These are phyloP conservation scores for Solanum etuberosum DNA, from an alignment of 257 asterid genomes.

Conservation along the genomic window DNA sequence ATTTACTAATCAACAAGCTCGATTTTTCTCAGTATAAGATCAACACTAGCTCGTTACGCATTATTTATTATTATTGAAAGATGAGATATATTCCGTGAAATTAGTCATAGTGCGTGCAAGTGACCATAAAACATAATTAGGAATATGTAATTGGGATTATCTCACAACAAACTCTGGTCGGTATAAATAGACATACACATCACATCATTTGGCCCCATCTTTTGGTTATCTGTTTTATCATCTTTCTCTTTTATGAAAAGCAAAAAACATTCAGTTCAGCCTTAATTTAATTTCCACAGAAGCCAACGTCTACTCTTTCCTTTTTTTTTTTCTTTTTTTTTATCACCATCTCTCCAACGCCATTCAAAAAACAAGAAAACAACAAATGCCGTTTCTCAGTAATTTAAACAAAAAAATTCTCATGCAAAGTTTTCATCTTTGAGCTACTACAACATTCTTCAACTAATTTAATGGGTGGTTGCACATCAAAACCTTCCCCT, in stretches of 20 bases:
- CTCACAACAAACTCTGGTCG: neutral
- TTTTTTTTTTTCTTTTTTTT: neutral
- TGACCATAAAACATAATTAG: no score
- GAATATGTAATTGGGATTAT: neutral
- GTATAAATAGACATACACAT: neutral
- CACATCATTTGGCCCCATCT: neutral
- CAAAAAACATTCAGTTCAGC: neutral
- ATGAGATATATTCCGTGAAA: no score
- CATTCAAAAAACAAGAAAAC: neutral
- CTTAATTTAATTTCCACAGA: neutral
- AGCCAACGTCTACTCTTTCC: slow-evolving; percentile 7
- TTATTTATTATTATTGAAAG: no score
- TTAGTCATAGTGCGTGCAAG: no score
- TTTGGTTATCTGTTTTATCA: neutral
- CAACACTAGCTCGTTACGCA: neutral
- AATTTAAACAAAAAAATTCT: neutral
- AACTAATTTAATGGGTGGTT: slow-evolving; percentile 41
- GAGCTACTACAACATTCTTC: neutral
- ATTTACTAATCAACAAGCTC: neutral
- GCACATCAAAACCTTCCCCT: slow-evolving; percentile 51
- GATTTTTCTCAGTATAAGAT: neutral
- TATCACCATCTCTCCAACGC: neutral
- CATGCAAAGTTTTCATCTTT: neutral
- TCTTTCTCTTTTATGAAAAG: neutral
- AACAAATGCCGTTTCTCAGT: neutral